Conservation (phyloP, 2,329 filamentous ascomycete genomes). For the Canariomyces notabilis region DNA sequence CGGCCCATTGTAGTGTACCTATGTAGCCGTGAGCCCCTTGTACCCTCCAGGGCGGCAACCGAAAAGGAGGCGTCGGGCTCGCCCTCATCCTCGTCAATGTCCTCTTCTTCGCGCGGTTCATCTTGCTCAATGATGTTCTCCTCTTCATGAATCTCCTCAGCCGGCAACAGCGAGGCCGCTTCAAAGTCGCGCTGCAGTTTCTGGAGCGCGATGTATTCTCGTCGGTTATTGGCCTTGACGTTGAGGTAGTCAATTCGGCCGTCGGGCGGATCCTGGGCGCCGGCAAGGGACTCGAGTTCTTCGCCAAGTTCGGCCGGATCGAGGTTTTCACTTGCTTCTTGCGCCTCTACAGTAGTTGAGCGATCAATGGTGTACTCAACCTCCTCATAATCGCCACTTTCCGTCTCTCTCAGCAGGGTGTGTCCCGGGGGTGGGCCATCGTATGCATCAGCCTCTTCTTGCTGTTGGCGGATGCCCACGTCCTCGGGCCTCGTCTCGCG, state of each 20-base stretch:
- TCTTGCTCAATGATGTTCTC: slow-evolving; percentile 28
- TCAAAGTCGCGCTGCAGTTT: slow-evolving; percentile 56
- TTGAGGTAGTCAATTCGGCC: slow-evolving; percentile 41
- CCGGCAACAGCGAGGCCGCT: slow-evolving; percentile 31
- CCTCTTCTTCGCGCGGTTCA: slow-evolving; percentile 28
- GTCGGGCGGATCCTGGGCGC: slow-evolving; percentile 27
- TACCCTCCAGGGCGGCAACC: slow-evolving; percentile 8
- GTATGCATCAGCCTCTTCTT: slow-evolving; percentile 18
- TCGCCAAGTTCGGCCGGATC: slow-evolving; percentile 12
- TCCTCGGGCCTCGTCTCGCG: slow-evolving; percentile 57
- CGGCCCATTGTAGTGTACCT: slow-evolving; percentile 68
- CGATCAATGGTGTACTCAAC: slow-evolving; percentile 43
- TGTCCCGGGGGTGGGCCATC: slow-evolving; percentile 31
- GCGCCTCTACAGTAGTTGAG: slow-evolving; percentile 37
- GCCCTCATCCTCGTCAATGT: slow-evolving; percentile 34
- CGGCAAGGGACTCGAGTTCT: neutral
- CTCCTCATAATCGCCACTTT: slow-evolving; percentile 57
- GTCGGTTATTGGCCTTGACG: slow-evolving; percentile 47
- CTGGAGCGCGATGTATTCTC: slow-evolving; percentile 50
- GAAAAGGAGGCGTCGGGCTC: slow-evolving; percentile 30
- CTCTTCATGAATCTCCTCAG: slow-evolving; percentile 32
- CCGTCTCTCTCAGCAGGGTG: slow-evolving; percentile 49
- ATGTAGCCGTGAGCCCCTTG: slow-evolving; percentile 55
- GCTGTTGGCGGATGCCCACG: slow-evolving; percentile 43
- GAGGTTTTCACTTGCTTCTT: slow-evolving; percentile 36